Percentiles rank a stretch among this genome's conserved stretches.
phyloP scores from a whole-genome alignment of 2,329 filamentous ascomycete species.

The Hymenoscyphus occultus region DNA sequence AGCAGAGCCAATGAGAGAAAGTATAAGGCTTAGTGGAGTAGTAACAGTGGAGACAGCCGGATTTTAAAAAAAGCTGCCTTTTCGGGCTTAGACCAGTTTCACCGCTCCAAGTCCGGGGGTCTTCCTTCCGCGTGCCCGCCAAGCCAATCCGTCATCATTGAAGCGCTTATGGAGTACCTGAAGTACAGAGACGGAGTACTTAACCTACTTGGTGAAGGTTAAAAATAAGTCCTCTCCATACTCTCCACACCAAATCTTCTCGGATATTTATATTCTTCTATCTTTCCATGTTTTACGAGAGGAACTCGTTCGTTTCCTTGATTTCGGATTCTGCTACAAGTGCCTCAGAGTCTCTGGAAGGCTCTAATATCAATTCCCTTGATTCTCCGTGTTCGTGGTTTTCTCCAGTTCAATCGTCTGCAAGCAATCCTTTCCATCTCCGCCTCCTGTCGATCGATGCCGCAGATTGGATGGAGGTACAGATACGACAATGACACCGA shows the following conservation, averaged over 20 bases:
- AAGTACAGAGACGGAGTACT: too few species aligned
- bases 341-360: not conserved
- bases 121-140: not conserved
- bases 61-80: not conserved
- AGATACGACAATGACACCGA: too few species aligned
- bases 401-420: not conserved
- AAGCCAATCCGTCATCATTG: not conserved
- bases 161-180: not conserved
- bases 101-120: not conserved
- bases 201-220: not conserved
- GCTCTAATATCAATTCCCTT: not conserved
- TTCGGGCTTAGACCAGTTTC: not conserved
- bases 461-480: too few species aligned
- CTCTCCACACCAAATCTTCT: not conserved
- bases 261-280: not conserved
- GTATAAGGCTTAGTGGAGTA: not conserved
- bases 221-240: conserved; percentile 3
- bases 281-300: not conserved
- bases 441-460: too few species aligned
- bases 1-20: not conserved
- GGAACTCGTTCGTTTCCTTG: not conserved
- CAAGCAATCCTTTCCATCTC: not conserved
- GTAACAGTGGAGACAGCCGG: not conserved
- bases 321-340: not conserved
- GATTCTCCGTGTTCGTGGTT: not conserved